Percentiles rank a stretch among this genome's conserved stretches.
These are phyloP conservation scores for Lunularia cruciata DNA, from an alignment of 225 moss, liverwort and hornwort genomes.

Conservation along the genomic window DNA sequence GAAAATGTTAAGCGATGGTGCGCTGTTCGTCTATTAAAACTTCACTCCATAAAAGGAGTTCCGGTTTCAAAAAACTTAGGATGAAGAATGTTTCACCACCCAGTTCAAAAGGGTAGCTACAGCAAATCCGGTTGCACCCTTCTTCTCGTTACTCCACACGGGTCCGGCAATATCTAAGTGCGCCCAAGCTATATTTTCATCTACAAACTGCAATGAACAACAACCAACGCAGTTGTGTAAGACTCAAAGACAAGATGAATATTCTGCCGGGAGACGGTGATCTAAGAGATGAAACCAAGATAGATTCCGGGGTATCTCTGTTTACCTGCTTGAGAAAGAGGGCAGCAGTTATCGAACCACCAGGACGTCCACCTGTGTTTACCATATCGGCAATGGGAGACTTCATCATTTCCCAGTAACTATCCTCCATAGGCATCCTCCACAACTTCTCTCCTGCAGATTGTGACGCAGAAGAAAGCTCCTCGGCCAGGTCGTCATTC, in stretches of 20 bases:
- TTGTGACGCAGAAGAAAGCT: conserved; percentile 72
- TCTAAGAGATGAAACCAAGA: too few relatives aligned
- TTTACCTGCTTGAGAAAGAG: conserved; percentile 77
- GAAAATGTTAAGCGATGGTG: too few relatives aligned
- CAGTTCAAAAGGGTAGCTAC: conserved; percentile 89
- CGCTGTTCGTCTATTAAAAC: too few relatives aligned
- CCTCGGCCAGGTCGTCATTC: conserved; percentile 68
- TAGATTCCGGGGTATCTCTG: too few relatives aligned
- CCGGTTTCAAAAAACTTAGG: too few relatives aligned
- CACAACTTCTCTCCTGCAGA: conserved; percentile 91
- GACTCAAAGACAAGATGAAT: too few relatives aligned
- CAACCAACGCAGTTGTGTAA: neutral
- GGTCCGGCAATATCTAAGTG: conserved; percentile 95
- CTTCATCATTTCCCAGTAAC: conserved; percentile 98
- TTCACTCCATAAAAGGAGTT: too few relatives aligned
- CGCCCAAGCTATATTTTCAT: conserved; percentile 86
- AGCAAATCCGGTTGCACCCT: conserved; percentile 80
- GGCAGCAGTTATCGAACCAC: conserved; percentile 88
- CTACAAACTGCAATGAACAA: conserved; percentile 61
- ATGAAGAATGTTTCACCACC: conserved; percentile 69
- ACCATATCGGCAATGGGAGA: conserved; percentile 97
- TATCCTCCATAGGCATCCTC: conserved; percentile 98
- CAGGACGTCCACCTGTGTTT: conserved; percentile 86
- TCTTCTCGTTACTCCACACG: conserved; percentile 79
- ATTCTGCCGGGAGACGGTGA: neutral